Conservation (phyloP, 805 yeast genomes). For the Candida ponderosae region DNA sequence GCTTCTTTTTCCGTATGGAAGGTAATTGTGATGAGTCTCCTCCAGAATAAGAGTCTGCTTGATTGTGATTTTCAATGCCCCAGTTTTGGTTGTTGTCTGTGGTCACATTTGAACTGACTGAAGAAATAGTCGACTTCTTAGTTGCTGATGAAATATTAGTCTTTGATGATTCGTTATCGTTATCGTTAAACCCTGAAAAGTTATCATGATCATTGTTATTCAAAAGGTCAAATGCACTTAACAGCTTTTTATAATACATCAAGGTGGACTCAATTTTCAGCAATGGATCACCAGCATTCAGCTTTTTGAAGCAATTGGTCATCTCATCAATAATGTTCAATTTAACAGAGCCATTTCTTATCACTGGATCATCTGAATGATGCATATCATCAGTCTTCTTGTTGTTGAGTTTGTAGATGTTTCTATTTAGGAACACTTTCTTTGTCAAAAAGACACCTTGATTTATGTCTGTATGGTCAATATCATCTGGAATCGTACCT, state of each 20-base stretch:
- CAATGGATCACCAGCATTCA: constrained; percentile 2
- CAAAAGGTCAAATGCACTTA: constrained; percentile 18
- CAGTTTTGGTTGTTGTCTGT: no score
- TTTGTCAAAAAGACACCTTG: constrained; percentile 10
- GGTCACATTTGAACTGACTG: no score
- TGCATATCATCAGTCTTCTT: constrained; percentile 4
- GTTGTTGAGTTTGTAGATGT: constrained; percentile 3
- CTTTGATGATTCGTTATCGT: neutral
- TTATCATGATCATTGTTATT: neutral
- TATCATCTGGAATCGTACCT: neutral
- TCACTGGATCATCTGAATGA: neutral
- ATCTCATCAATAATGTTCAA: constrained; percentile 16
- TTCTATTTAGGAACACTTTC: constrained; percentile 9
- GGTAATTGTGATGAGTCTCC: no score
- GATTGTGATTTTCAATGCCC: no score
- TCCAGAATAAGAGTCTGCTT: no score
- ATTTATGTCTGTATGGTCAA: neutral
- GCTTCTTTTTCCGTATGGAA: no score
- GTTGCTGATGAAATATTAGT: neutral
- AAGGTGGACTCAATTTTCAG: constrained; percentile 8
- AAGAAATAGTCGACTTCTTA: neutral
- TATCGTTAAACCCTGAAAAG: neutral
- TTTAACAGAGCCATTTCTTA: constrained; percentile 15
- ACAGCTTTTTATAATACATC: constrained; percentile 14
- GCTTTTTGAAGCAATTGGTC: constrained; percentile 8